A percentile compares a stretch with the other conserved stretches of the same genome.
phyloP scores from a whole-genome alignment of 306 rosid species.

The Lagenaria siceraria region DNA sequence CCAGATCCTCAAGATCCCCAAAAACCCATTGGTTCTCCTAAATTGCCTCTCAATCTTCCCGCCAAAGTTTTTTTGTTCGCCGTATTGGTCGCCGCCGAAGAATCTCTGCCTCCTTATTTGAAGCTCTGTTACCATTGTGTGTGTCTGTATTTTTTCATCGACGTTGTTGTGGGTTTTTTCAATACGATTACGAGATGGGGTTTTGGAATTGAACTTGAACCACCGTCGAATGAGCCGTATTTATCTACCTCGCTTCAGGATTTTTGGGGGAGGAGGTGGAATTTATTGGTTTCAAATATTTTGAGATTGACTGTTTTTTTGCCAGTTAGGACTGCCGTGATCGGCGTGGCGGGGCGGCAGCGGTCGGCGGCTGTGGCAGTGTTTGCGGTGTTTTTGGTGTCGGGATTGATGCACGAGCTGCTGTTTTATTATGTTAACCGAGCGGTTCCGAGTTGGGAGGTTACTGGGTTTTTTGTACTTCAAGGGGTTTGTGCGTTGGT shows the following conservation, averaged over 20 bases:
- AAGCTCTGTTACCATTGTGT: neutral
- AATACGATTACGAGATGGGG: neutral
- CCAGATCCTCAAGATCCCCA: neutral
- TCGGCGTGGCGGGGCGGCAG: neutral
- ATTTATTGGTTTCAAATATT: slow-evolving; percentile 10
- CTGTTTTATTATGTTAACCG: slow-evolving; percentile 14
- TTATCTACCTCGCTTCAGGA: slow-evolving; percentile 22
- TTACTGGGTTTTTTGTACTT: slow-evolving; percentile 17
- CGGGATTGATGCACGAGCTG: slow-evolving; percentile 28
- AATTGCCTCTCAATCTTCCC: slow-evolving; percentile 11
- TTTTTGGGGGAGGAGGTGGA: slow-evolving; percentile 26
- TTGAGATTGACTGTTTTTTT: slow-evolving; percentile 12
- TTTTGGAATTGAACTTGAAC: slow-evolving; percentile 18
- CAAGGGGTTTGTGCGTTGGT: slow-evolving; percentile 20
- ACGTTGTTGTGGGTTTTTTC: slow-evolving; percentile 9
- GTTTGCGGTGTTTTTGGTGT: slow-evolving; percentile 10
- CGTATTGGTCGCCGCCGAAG: neutral
- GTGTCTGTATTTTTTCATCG: slow-evolving; percentile 9
- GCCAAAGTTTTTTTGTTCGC: slow-evolving; percentile 10
- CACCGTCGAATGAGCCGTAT: slow-evolving; percentile 23
- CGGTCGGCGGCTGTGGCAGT: slow-evolving; percentile 2
- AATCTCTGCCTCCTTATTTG: neutral
- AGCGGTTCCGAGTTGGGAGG: slow-evolving; percentile 24
- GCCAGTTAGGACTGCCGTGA: slow-evolving; percentile 9
- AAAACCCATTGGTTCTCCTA: neutral